These are phyloP conservation scores for Ganoderma resinaceum DNA, from an alignment of 1,284 basidiomycete species.

Conservation along the genomic window DNA sequence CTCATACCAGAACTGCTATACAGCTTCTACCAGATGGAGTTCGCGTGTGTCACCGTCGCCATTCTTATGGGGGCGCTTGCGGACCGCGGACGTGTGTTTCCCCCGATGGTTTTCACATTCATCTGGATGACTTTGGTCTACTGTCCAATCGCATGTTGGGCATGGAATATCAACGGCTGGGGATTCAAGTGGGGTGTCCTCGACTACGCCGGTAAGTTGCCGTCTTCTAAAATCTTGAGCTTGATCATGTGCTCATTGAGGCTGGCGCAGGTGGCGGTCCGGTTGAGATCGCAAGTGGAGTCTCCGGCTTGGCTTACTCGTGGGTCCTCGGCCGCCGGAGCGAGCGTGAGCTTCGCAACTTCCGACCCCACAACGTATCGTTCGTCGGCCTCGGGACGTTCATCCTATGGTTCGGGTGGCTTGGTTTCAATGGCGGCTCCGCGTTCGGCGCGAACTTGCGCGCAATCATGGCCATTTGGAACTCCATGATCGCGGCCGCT, in stretches of 20 bases:
- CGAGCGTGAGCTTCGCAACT: constrained; percentile 86
- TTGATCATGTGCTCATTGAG: constrained; percentile 9
- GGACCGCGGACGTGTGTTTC: constrained; percentile 87
- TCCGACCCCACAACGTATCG: constrained; percentile 93
- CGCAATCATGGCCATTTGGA: constrained; percentile 87
- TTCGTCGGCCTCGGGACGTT: constrained; percentile 89
- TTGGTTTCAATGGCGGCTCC: constrained; percentile 77
- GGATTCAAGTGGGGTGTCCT: constrained; percentile 90
- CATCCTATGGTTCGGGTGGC: constrained; percentile 92
- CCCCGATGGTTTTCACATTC: constrained; percentile 89
- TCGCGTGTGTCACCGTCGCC: constrained; percentile 79
- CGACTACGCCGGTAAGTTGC: constrained; percentile 75
- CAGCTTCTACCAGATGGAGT: constrained; percentile 91
- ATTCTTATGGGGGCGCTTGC: constrained; percentile 86
- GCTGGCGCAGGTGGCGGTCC: constrained; percentile 80
- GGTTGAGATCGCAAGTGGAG: constrained; percentile 92
- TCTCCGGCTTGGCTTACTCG: constrained; percentile 88
- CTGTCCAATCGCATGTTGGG: constrained; percentile 82
- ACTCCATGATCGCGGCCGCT: constrained; percentile 84
- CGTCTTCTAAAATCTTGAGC: constrained; percentile 1
- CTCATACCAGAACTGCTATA: constrained; percentile 78
- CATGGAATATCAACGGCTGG: constrained; percentile 85
- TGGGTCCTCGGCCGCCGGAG: constrained; percentile 80
- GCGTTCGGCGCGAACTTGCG: constrained; percentile 93
- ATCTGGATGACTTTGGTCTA: constrained; percentile 88